Percentiles rank a stretch among this genome's conserved stretches.
Evolutionary conservation across 2,329 filamentous ascomycete genomes (phyloP).

Genomic region (Penicillium sp.): DNA sequence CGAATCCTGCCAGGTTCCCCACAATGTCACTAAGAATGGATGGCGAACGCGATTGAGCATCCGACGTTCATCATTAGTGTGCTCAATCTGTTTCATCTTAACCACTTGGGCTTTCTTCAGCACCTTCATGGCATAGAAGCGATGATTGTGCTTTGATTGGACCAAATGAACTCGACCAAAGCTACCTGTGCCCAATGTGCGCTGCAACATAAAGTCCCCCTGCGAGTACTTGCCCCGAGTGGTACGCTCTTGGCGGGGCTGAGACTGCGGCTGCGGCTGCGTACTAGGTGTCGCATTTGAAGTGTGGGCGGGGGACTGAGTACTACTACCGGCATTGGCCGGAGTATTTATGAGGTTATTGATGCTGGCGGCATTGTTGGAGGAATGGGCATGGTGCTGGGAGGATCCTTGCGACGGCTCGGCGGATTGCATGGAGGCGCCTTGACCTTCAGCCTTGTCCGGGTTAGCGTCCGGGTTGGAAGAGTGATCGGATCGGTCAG

Average conservation of each 20-base stretch:
- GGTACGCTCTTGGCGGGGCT: constrained; percentile 52
- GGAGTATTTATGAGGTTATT: constrained; percentile 76
- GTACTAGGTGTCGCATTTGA: constrained; percentile 18
- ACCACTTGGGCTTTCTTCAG: constrained; percentile 98
- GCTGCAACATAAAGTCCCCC: constrained; percentile 81
- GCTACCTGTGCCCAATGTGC: constrained; percentile 92
- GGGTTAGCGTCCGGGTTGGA: constrained; percentile 30
- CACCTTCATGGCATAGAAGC: constrained; percentile 98
- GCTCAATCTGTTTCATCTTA: constrained; percentile 99
- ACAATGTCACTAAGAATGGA: constrained; percentile 94
- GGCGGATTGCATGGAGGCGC: constrained; percentile 39
- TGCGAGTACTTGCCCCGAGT: constrained; percentile 98
- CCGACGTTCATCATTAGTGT: constrained; percentile 94
- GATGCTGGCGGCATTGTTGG: constrained; percentile 75
- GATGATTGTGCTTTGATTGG: constrained; percentile 96
- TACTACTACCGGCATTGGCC: constrained; percentile 26
- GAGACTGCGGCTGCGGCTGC: constrained; percentile 24
- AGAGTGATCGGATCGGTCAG: constrained; percentile 19
- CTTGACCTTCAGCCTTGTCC: constrained; percentile 26
- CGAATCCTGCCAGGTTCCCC: constrained; percentile 96
- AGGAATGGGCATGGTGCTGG: constrained; percentile 43
- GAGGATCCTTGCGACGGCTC: constrained; percentile 41
- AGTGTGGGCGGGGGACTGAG: constrained; percentile 18
- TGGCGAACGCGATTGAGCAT: constrained; percentile 98
- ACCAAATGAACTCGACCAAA: constrained; percentile 96